A percentile compares a stretch with the other conserved stretches of the same genome.
Evolutionary conservation across 1,139 yeast species (phyloP).

Genomic region (Pichia sp.): DNA sequence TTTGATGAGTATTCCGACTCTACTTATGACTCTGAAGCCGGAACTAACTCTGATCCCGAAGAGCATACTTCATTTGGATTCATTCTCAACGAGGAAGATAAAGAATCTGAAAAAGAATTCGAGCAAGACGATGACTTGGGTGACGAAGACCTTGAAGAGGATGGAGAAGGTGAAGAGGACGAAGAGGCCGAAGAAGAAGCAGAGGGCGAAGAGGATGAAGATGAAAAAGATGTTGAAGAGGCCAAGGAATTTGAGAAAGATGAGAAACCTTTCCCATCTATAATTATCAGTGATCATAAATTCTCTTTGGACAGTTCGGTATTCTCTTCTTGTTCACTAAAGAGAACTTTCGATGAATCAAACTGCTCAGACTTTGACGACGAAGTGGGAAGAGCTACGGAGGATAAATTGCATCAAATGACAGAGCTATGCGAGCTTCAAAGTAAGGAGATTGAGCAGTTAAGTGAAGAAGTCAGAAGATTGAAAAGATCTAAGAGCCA

Average conservation of each 20-base stretch:
- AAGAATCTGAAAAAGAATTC: no score
- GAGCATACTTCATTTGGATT: not conserved
- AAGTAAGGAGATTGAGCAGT: slow-evolving; percentile 1
- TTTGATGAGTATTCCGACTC: not conserved
- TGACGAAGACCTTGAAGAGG: not conserved
- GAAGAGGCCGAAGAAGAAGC: slow-evolving; percentile 1
- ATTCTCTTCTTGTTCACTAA: not conserved
- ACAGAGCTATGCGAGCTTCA: not conserved
- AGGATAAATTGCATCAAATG: not conserved
- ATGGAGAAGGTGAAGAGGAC: not conserved
- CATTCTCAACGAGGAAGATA: no score
- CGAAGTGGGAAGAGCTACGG: not conserved
- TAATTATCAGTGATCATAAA: not conserved
- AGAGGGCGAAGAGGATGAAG: not conserved
- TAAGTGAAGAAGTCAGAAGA: not conserved
- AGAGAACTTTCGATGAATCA: not conserved
- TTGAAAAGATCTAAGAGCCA: slow-evolving; percentile 1
- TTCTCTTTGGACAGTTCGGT: not conserved
- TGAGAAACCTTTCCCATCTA: not conserved
- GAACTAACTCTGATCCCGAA: not conserved
- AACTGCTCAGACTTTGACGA: not conserved
- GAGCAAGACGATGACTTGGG: not conserved
- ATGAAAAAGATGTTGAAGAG: not conserved
- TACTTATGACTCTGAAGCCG: not conserved
- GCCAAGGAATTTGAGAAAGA: not conserved